phyloP scores from a whole-genome alignment of 257 asterid species.

The Penstemon barbatus region DNA sequence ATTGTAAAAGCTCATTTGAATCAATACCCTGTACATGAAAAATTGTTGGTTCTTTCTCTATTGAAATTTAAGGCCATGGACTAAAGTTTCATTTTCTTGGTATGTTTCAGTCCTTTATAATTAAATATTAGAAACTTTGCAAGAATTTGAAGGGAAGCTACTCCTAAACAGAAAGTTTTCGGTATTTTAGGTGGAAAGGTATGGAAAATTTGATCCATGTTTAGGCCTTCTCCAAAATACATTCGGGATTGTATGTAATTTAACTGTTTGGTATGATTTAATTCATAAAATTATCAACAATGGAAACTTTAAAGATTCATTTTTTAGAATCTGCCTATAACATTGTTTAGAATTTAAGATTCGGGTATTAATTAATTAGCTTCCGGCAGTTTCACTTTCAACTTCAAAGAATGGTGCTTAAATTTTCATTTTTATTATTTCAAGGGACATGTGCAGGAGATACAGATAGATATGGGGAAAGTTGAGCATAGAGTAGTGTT shows the following conservation, averaged over 20 bases:
- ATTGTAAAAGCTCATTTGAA: neutral
- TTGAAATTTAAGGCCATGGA: no score
- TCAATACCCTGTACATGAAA: no score
- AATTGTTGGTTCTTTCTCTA: no score
- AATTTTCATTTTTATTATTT: conserved; percentile 9
- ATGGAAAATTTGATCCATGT: no score
- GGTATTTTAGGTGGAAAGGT: no score
- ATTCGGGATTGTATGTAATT: neutral
- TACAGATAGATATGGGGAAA: conserved; percentile 95
- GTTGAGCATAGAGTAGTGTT: conserved; percentile 93
- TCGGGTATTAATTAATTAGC: neutral
- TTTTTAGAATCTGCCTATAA: neutral
- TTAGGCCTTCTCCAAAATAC: neutral
- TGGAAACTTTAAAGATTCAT: neutral
- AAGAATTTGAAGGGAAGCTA: no score
- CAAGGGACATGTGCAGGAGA: conserved; percentile 70
- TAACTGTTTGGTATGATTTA: neutral
- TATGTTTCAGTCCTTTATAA: no score
- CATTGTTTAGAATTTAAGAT: neutral
- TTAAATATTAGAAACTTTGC: no score
- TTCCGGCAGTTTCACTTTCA: neutral
- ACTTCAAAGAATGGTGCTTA: conserved; percentile 4
- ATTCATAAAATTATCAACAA: neutral
- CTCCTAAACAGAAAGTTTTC: no score
- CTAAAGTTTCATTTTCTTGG: no score